phyloP scores from a whole-genome alignment of 257 asterid genomes.

The Coffea canephora region DNA sequence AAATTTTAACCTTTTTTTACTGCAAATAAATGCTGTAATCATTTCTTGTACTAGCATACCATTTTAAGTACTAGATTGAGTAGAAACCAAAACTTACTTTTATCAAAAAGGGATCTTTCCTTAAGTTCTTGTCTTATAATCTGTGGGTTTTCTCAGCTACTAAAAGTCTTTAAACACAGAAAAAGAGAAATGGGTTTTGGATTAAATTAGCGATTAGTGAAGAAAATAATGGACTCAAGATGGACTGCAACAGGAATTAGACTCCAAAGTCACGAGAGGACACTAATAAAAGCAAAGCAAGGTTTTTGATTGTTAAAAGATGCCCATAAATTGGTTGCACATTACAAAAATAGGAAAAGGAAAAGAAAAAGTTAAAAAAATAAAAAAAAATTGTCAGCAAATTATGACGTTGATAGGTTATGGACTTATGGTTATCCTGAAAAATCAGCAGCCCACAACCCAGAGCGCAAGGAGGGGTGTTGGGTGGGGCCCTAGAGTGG shows the following conservation, averaged over 20 bases:
- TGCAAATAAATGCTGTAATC: background rate
- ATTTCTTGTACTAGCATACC: background rate
- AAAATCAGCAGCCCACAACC: constrained; percentile 19
- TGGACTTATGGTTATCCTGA: constrained; percentile 4
- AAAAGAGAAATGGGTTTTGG: background rate
- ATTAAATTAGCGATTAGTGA: background rate
- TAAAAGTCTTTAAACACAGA: background rate
- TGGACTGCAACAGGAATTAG: background rate
- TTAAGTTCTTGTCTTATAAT: background rate
- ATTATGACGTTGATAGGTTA: constrained; percentile 16
- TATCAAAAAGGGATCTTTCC: background rate
- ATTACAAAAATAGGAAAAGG: background rate
- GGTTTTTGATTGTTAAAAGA: background rate
- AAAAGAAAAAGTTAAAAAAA: background rate
- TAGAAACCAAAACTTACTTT: constrained; percentile 16
- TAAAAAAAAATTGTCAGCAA: background rate
- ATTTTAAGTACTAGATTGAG: background rate
- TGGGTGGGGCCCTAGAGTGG: background rate
- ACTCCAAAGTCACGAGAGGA: background rate
- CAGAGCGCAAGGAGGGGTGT: background rate
- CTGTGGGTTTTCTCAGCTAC: background rate
- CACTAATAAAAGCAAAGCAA: background rate
- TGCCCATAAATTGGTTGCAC: background rate
- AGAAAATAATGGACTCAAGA: background rate
- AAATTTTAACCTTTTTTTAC: background rate